Evolutionary conservation across 768 basidiomycete genomes (phyloP), one percentile per base, ranked within the genome.

Genomic region (Mycena polygramma): DNA sequence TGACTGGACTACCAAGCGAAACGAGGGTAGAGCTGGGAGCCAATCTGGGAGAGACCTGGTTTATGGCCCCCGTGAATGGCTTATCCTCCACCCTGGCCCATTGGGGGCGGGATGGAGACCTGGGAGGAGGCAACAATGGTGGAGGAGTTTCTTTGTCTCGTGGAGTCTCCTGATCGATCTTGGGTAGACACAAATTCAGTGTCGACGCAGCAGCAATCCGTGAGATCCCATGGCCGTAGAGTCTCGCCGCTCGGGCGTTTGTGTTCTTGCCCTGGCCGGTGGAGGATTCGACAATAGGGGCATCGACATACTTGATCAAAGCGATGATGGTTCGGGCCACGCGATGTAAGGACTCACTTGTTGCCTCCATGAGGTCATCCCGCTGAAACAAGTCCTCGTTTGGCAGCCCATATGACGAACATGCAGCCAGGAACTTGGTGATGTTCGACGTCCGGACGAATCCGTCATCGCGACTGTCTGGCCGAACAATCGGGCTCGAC

Each of bases 371-470:
- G 57, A 94, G 83, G 77, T 94, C 92, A 74, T 93, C 91, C 5
- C 85, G 84, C 52, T 86, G 84, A 77, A 94, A 93, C 51, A 93
- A 79, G 67, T 91, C 91, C 63, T 90, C 88, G 30, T 86, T 79
- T 46, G 85, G 77, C 30, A 94, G 80, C 5, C 91, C 92, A 73
- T 90, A 88, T 48, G 89, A 87, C 35, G 91, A 86, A 71, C 91
- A 94, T 0, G 92, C 89, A 4, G 92, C 91, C 39, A 94, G 84
- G 77, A 95, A 96, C 78, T 89, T 91, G 46, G 92, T 90, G 26
- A 93, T 84, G 75, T 96, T 96, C 45, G 88, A 87, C 4, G 88
- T 87, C 66, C 90, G 87, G 75, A 87, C 80, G 76, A 90, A 83
- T 37, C 92, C 89, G 75, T 91, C 90, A 79, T 92, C 90, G 24